A percentile compares a stretch with the other conserved stretches of the same genome.
phyloP scores from a whole-genome alignment of 2,329 filamentous ascomycete genomes.

The Albifimbria verrucaria region DNA sequence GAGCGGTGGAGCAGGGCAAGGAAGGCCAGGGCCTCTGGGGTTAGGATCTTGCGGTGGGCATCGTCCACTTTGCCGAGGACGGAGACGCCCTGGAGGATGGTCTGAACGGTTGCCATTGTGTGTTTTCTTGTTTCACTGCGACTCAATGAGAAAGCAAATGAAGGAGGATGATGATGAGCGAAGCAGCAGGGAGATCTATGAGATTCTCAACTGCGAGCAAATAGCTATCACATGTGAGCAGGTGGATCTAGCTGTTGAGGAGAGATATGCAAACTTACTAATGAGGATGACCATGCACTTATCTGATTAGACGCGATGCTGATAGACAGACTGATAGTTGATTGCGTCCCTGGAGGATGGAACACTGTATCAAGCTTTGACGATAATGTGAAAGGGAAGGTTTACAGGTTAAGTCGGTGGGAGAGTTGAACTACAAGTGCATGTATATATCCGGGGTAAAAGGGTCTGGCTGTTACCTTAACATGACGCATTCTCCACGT shows the following conservation, averaged over 20 bases:
- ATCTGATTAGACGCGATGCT: not conserved
- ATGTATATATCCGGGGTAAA: not conserved
- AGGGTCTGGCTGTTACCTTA: not conserved
- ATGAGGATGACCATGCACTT: not conserved
- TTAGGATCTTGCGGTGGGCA: constrained; percentile 84
- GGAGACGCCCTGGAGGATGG: constrained; percentile 82
- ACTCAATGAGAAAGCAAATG: no score
- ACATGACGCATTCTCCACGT: not conserved
- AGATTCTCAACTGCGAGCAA: not conserved
- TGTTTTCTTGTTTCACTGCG: no score
- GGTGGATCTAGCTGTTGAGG: not conserved
- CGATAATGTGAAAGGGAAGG: not conserved
- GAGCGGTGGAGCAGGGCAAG: constrained; percentile 91
- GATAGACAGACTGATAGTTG: no score
- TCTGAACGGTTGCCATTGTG: constrained; percentile 66
- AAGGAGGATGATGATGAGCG: no score
- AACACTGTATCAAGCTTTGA: not conserved
- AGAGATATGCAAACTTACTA: not conserved
- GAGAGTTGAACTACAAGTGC: not conserved
- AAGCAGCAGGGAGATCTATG: no score
- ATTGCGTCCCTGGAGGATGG: no score
- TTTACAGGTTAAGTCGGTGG: not conserved
- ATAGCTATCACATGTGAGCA: not conserved
- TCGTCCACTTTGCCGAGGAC: constrained; percentile 78
- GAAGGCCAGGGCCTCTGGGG: constrained; percentile 85